Base-by-base conservation (phyloP, 768 basidiomycete genomes). In the Termitomyces sp. region DNA sequence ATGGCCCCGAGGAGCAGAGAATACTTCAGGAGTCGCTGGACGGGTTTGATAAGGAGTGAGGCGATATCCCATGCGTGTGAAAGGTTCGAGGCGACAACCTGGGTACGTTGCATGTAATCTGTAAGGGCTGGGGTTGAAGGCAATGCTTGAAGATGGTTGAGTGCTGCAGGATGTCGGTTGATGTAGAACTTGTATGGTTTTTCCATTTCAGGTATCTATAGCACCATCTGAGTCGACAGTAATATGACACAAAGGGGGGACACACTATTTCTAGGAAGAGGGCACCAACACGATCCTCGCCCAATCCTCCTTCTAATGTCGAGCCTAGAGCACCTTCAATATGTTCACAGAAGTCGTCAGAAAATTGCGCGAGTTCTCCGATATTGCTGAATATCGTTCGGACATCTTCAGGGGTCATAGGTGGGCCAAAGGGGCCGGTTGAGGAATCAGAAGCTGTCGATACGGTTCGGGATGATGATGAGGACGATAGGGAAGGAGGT, bases 11-110 rank as follows among this genome's bases (percentile, higher is more conserved):
- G 82, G 27, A 99, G 80, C 9, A 98, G 81, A 0, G 91, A 85
- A 65, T 99, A 99, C 67, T 98, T 98, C 59, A 98, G 84, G 52
- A 98, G 80, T 15, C 96, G 85, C 65, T 98, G 97, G 3, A 99
- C 93, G 32, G 97, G 97, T 70, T 98, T 98, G 70, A 99, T 98
- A 56, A 99, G 86, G 36, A 98, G 81, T 0, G 93, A 94, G 5
- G 91, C 79, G 25, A 99, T 83, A 67, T 99, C 96, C 88, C 93
- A 94, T 3, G 93, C 90, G 63, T 92, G 87, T 0, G 91, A 89
- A 12, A 89, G 78, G 22, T 82, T 79, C 2, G 85, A 80, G 1
- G 89, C 86, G 35, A 88, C 75, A 11, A 74, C 76, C 55, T 82
- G 80, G 16, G 88, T 89, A 33, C 84, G 82, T 10, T 78, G 68